Evolutionary conservation across 2,329 filamentous ascomycete species (phyloP).

Genomic region (Aspergillus japonicus): DNA sequence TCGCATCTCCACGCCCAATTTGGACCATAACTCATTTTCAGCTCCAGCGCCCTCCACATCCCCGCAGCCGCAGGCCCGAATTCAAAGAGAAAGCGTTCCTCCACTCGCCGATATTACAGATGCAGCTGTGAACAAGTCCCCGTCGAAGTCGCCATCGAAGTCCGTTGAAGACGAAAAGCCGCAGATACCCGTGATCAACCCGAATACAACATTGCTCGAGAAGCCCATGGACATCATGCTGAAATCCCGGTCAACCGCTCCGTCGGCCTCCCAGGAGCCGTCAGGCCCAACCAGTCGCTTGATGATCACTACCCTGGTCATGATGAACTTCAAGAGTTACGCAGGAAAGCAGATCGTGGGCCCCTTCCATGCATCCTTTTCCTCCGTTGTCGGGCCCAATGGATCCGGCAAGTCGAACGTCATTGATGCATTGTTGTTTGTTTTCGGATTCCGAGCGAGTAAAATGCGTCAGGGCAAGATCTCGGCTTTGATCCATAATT

Average conservation of each 20-base stretch:
- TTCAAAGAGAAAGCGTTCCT: conserved; percentile 48
- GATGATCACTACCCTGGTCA: conserved; percentile 85
- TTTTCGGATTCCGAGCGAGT: conserved; percentile 98
- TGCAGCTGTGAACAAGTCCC: conserved; percentile 62
- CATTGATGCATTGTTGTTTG: conserved; percentile 94
- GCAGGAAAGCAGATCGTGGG: conserved; percentile 92
- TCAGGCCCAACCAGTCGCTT: conserved; percentile 78
- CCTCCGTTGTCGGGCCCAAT: conserved; percentile 95
- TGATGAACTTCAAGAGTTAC: conserved; percentile 99
- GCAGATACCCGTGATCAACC: conserved; percentile 63
- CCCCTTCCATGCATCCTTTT: conserved; percentile 95
- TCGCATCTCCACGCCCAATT: conserved; percentile 42
- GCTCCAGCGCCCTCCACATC: conserved; percentile 56
- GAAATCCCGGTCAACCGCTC: conserved; percentile 72
- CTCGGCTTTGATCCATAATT: conserved; percentile 96
- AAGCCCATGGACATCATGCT: conserved; percentile 92
- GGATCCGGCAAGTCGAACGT: conserved; percentile 99
- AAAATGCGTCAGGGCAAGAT: conserved; percentile 99
- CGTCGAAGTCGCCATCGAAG: conserved; percentile 50
- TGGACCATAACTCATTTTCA: conserved; percentile 44
- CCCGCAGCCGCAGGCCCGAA: conserved; percentile 43
- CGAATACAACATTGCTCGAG: conserved; percentile 75
- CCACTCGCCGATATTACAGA: conserved; percentile 74
- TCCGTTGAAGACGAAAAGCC: conserved; percentile 45
- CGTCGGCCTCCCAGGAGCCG: conserved; percentile 67